Percentiles rank a stretch among this genome's conserved stretches.
Conservation (phyloP, 306 rosid species). For the Spatholobus suberectus region DNA sequence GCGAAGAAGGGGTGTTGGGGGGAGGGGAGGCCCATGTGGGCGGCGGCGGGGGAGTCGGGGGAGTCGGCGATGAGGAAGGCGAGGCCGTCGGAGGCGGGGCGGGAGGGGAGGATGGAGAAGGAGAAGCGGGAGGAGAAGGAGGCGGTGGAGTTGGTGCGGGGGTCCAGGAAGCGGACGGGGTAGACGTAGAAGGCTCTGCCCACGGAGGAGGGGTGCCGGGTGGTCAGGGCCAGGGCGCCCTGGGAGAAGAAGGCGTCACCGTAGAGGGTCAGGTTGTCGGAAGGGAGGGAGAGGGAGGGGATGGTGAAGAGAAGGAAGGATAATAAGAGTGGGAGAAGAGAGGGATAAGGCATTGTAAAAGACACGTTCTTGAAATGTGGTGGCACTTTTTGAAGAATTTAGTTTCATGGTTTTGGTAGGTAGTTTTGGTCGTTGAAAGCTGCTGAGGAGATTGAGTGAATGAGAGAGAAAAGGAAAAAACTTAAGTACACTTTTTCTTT, state of each 20-base stretch:
- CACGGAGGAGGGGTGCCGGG: slow-evolving; percentile 51
- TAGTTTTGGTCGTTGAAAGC: too few species aligned
- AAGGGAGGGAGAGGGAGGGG: slow-evolving; percentile 39
- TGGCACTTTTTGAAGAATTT: slow-evolving; percentile 23
- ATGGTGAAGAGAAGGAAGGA: slow-evolving; percentile 38
- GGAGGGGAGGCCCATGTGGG: slow-evolving; percentile 72
- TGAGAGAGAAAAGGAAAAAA: too few species aligned
- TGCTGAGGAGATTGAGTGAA: too few species aligned
- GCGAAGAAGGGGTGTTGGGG: slow-evolving; percentile 62
- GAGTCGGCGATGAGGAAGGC: slow-evolving; percentile 65
- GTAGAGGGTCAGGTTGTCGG: slow-evolving; percentile 66
- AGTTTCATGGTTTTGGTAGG: too few species aligned
- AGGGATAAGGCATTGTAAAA: slow-evolving; percentile 44
- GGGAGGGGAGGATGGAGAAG: slow-evolving; percentile 65
- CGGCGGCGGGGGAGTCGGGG: slow-evolving; percentile 46
- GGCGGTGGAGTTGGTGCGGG: slow-evolving; percentile 55
- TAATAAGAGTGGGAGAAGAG: not conserved
- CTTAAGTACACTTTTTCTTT: too few species aligned
- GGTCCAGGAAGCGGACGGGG: slow-evolving; percentile 82
- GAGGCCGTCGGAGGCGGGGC: slow-evolving; percentile 70
- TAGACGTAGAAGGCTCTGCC: slow-evolving; percentile 74
- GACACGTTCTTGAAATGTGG: not conserved
- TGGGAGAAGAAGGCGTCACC: slow-evolving; percentile 70
- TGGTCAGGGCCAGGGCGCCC: slow-evolving; percentile 68
- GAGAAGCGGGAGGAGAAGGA: slow-evolving; percentile 76